Percentiles rank a stretch among this genome's conserved stretches.
Evolutionary conservation across 2,329 filamentous ascomycete species (phyloP).

Genomic region (Aspergillus sp.): DNA sequence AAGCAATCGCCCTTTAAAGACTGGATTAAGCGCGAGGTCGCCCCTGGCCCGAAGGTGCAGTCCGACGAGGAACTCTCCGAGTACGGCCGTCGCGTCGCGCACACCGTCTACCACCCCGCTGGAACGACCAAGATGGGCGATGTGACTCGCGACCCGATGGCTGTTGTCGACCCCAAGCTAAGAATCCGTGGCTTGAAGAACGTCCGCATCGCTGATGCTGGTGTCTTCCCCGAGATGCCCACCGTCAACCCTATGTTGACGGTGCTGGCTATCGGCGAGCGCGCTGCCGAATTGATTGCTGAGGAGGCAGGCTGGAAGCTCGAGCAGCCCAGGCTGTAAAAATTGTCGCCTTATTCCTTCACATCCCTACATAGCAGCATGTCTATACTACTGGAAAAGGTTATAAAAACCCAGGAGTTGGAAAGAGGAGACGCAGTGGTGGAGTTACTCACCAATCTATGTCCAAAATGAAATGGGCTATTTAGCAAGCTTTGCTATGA

Average conservation of each 20-base stretch:
- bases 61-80: slow-evolving; percentile 78
- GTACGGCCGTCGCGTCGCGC: slow-evolving; percentile 77
- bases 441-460: background rate
- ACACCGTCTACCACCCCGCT: slow-evolving; percentile 88
- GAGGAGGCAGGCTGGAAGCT: slow-evolving; percentile 68
- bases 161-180: slow-evolving; percentile 76
- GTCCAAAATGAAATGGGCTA: background rate
- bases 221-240: slow-evolving; percentile 84
- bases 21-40: slow-evolving; percentile 81
- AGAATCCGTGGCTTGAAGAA: slow-evolving; percentile 71
- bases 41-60: slow-evolving; percentile 70
- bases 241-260: slow-evolving; percentile 91
- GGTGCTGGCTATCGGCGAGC: slow-evolving; percentile 79
- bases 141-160: slow-evolving; percentile 63
- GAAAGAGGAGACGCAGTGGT: background rate
- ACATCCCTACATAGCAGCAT: background rate
- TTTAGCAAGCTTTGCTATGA: background rate
- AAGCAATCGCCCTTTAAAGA: slow-evolving; percentile 73
- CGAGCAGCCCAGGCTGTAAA: slow-evolving; percentile 44
- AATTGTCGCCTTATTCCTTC: background rate
- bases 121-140: slow-evolving; percentile 92
- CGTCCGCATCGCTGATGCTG: slow-evolving; percentile 79
- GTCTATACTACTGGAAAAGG: background rate
- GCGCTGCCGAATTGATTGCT: slow-evolving; percentile 79
- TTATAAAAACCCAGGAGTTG: slow-evolving; percentile 3